A percentile compares a stretch with the other conserved stretches of the same genome.
These are phyloP conservation scores for barrel medic (Medicago truncatula) DNA, from an alignment of 306 rosid genomes.

Conservation along the genomic window DNA sequence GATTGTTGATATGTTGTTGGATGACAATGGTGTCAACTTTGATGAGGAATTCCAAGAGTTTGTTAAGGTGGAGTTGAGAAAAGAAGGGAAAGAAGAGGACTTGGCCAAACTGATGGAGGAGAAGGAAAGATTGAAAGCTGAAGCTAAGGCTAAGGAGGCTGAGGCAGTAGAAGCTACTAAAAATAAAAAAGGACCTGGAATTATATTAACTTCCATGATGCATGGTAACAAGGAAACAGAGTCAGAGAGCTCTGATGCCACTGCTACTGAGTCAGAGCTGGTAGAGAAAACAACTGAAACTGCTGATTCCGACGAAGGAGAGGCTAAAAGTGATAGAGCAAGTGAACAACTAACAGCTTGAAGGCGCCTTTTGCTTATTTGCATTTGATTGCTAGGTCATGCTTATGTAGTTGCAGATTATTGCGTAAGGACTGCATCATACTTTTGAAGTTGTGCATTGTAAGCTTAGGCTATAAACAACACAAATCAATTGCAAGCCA, in stretches of 20 bases:
- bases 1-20: slow-evolving; percentile 80
- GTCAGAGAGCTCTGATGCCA: slow-evolving; percentile 34
- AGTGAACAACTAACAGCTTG: slow-evolving; percentile 47
- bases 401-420: no score
- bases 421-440: no score
- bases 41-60: slow-evolving; percentile 83
- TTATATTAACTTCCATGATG: slow-evolving; percentile 79
- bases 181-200: slow-evolving; percentile 79
- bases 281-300: slow-evolving; percentile 38
- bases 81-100: slow-evolving; percentile 90
- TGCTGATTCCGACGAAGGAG: slow-evolving; percentile 34
- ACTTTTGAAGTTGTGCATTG: no score
- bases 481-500: no score
- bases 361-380: slow-evolving; percentile 13
- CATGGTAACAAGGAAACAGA: slow-evolving; percentile 68
- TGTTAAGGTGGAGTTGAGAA: slow-evolving; percentile 77
- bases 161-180: slow-evolving; percentile 97
- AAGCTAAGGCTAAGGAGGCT: slow-evolving; percentile 89
- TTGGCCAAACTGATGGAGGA: slow-evolving; percentile 84
- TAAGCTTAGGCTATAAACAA: no score
- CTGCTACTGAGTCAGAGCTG: slow-evolving; percentile 40
- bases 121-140: slow-evolving; percentile 92
- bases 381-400: no score
- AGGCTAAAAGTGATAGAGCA: slow-evolving; percentile 50
- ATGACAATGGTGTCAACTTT: slow-evolving; percentile 74